Evolutionary conservation across 768 basidiomycete genomes (phyloP).

Genomic region (Lactarius deliciosus): DNA sequence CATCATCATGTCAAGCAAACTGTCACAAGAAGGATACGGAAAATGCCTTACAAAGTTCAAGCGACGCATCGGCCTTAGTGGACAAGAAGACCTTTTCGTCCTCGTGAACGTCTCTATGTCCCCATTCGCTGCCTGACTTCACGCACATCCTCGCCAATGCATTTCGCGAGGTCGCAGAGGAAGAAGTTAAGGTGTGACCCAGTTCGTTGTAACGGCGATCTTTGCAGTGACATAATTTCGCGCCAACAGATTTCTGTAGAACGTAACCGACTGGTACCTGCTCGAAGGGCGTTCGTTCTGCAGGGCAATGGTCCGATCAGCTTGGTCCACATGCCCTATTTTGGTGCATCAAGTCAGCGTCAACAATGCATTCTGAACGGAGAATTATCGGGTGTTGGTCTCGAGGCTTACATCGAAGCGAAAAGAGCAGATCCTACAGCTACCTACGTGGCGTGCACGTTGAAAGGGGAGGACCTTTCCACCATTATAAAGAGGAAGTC

Average conservation of each 20-base stretch:
- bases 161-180: slow-evolving; percentile 38
- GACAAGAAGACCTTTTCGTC: slow-evolving; percentile 38
- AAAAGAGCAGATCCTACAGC: slow-evolving; percentile 26
- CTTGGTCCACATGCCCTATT: slow-evolving; percentile 39
- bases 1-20: slow-evolving; percentile 35
- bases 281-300: slow-evolving; percentile 40
- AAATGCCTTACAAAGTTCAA: slow-evolving; percentile 40
- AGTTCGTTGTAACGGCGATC: not conserved
- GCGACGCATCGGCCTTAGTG: slow-evolving; percentile 38
- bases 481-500: slow-evolving; percentile 18
- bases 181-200: slow-evolving; percentile 38
- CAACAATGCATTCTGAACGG: slow-evolving; percentile 41
- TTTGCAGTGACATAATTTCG: not conserved
- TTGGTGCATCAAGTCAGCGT: slow-evolving; percentile 40
- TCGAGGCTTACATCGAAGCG: slow-evolving; percentile 27
- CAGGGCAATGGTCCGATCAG: slow-evolving; percentile 39
- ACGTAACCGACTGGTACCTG: slow-evolving; percentile 38
- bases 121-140: slow-evolving; percentile 39
- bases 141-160: slow-evolving; percentile 35
- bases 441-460: slow-evolving; percentile 31
- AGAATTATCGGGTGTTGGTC: slow-evolving; percentile 31
- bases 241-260: slow-evolving; percentile 26
- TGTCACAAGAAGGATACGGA: slow-evolving; percentile 39
- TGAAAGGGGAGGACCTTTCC: slow-evolving; percentile 25
- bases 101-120: slow-evolving; percentile 44